Evolutionary conservation across 1,284 basidiomycete species (phyloP), one percentile per base, ranked within the genome.

Genomic region (Puccinia polysora): DNA sequence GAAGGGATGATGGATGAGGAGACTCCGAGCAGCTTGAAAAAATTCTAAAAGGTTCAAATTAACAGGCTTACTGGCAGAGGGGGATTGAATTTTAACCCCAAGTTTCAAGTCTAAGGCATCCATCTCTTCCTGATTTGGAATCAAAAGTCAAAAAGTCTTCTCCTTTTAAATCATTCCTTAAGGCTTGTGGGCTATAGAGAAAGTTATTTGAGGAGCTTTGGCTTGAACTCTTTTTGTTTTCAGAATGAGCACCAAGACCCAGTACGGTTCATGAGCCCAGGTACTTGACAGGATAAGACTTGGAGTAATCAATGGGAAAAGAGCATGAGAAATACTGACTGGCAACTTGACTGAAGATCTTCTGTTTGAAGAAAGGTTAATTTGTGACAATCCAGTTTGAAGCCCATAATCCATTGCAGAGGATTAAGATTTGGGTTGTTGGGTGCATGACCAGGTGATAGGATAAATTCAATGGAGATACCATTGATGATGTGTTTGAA

Each of bases 331-430:
- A n/a, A 14, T n/a, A 69, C 67, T 43, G 7, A 69, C 67, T 59
- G 43, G 55, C 67, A 69, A 20, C 34, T 15, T 15, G 67, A 59
- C 18, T 55, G 40, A 25, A 69, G 59, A 8, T 18, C n/a, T 47
- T 60, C 67, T 49, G 67, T 60, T 49, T 32, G 20, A 10, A 69
- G 25, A 34, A 60, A 69, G 40, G 32, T 25, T 15, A 36, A 49
- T 34, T 59, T 28, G 38, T 36, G 4, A 20, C 40, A 23, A 23
- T 38, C 47, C 14, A 30, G 20, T 34, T 69, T 55, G n/a, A 69
- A 43, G 7, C 28, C 20, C 20, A 49, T 15, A 60, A 59, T 56
- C 67, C 67, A 69, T 50, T 20, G 36, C n/a, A 47, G 28, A 7
- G 15, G 38, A 20, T 45, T 10, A 36, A 43, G n/a, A 69, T 28